Conservation (phyloP, 2,329 filamentous ascomycete genomes). For the Neofusicoccum parvum region DNA sequence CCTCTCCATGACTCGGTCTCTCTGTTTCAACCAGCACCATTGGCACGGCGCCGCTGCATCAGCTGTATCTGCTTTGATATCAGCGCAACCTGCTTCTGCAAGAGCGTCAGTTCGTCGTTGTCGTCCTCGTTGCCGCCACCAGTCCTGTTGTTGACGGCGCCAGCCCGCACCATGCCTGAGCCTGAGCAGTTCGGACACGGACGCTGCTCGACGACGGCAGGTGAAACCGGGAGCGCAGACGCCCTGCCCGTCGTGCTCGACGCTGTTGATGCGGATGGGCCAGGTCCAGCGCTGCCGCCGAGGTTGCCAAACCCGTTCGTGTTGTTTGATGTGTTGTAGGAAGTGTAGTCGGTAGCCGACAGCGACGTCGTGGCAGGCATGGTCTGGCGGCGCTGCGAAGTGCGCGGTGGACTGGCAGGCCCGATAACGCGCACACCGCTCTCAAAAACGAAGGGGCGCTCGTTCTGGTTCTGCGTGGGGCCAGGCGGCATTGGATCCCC, state of each 20-base stretch:
- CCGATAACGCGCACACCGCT: slow-evolving; percentile 23
- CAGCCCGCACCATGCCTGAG: slow-evolving; percentile 14
- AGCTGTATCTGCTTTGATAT: slow-evolving; percentile 22
- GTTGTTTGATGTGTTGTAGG: slow-evolving; percentile 13
- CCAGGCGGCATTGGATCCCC: slow-evolving; percentile 11
- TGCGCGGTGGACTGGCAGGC: slow-evolving; percentile 16
- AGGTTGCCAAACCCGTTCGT: slow-evolving; percentile 17
- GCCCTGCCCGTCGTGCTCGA: slow-evolving; percentile 17
- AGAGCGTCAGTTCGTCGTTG: slow-evolving; percentile 20
- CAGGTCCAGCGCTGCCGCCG: not conserved
- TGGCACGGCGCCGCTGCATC: slow-evolving; percentile 21
- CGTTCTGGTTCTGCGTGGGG: slow-evolving; percentile 4
- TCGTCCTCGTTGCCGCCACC: slow-evolving; percentile 6
- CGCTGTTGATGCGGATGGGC: slow-evolving; percentile 11
- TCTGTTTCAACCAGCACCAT: slow-evolving; percentile 17
- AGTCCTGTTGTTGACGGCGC: slow-evolving; percentile 8
- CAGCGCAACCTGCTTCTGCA: slow-evolving; percentile 22
- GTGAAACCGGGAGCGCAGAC: slow-evolving; percentile 9
- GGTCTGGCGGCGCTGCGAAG: slow-evolving; percentile 7
- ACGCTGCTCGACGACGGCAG: slow-evolving; percentile 15
- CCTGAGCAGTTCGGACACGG: slow-evolving; percentile 15
- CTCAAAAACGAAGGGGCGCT: slow-evolving; percentile 24
- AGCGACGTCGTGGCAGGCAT: slow-evolving; percentile 11
- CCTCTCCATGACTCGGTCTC: not conserved
- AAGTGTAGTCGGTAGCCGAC: slow-evolving; percentile 5